phyloP scores from a whole-genome alignment of 495 filamentous ascomycete genomes.

The Penicillium subrubescens region DNA sequence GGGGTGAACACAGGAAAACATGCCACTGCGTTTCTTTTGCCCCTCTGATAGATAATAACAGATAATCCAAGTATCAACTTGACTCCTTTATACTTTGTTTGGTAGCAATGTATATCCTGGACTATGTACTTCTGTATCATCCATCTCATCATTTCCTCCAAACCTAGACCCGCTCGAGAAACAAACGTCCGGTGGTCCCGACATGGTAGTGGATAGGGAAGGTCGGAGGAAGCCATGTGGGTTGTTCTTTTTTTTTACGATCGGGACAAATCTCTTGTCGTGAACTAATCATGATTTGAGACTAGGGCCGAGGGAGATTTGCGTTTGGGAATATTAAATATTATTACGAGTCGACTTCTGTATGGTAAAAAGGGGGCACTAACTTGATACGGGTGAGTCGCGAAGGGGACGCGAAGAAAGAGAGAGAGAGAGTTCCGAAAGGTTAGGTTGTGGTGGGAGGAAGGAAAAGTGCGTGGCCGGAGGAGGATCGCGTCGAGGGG shows the following conservation, averaged over 20 bases:
- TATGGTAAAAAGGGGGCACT: conserved; percentile 22
- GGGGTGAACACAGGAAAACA: background rate
- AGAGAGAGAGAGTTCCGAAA: background rate
- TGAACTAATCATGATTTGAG: background rate
- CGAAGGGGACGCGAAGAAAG: conserved; percentile 1
- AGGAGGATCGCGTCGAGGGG: background rate
- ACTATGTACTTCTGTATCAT: conserved; percentile 1
- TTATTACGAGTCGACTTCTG: conserved; percentile 29
- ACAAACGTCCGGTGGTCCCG: conserved; percentile 21
- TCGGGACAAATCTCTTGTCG: conserved; percentile 3
- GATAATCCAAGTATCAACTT: background rate
- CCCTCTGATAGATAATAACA: background rate
- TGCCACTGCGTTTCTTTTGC: background rate
- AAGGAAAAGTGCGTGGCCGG: conserved; percentile 34
- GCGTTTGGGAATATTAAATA: conserved; percentile 8
- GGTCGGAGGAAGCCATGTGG: conserved; percentile 44
- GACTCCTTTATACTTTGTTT: background rate
- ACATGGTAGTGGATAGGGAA: conserved; percentile 45
- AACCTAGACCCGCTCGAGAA: conserved; percentile 3
- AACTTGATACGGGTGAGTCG: background rate
- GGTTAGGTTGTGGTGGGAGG: conserved; percentile 17
- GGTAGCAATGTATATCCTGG: background rate
- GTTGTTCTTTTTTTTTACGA: conserved; percentile 16
- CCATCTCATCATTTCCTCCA: background rate
- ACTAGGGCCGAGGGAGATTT: conserved; percentile 15